Evolutionary conservation across 768 basidiomycete species (phyloP).

Genomic region (Amanita subjunquillea): DNA sequence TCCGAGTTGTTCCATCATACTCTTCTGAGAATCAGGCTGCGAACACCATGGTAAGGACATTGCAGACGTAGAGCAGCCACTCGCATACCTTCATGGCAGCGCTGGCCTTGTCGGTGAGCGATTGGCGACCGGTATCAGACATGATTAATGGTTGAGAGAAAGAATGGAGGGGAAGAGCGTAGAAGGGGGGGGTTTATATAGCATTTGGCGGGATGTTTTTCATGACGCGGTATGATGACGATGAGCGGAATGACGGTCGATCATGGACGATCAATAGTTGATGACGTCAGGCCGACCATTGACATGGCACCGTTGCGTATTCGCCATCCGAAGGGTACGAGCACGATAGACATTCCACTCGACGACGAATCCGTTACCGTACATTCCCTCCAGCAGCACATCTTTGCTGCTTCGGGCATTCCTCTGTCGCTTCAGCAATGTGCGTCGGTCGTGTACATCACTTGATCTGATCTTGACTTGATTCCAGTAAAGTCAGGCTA

Average conservation of each 20-base stretch:
- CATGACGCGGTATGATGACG: slow-evolving; percentile 5
- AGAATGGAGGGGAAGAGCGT: not conserved
- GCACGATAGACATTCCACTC: slow-evolving; percentile 64
- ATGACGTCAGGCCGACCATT: not conserved
- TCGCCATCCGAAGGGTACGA: slow-evolving; percentile 76
- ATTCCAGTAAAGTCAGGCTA: slow-evolving; percentile 71
- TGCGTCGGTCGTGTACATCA: slow-evolving; percentile 25
- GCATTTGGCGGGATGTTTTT: not conserved
- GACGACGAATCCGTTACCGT: slow-evolving; percentile 46
- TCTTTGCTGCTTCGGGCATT: slow-evolving; percentile 60
- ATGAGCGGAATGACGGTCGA: not conserved
- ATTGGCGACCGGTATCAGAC: slow-evolving; percentile 50
- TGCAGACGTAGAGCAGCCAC: not conserved
- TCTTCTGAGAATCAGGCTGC: slow-evolving; percentile 52
- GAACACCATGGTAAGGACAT: not conserved
- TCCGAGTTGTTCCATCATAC: slow-evolving; percentile 36
- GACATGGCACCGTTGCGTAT: slow-evolving; percentile 67
- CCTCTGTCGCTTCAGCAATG: slow-evolving; percentile 69
- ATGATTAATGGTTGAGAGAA: slow-evolving; percentile 18
- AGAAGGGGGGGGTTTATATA: not conserved
- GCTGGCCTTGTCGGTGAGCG: slow-evolving; percentile 45
- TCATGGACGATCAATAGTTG: not conserved
- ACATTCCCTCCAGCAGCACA: slow-evolving; percentile 63
- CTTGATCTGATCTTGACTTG: slow-evolving; percentile 2
- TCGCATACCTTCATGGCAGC: slow-evolving; percentile 36